Evolutionary conservation across 1,284 basidiomycete genomes (phyloP).

Genomic region (Marasmius tenuissimus): DNA sequence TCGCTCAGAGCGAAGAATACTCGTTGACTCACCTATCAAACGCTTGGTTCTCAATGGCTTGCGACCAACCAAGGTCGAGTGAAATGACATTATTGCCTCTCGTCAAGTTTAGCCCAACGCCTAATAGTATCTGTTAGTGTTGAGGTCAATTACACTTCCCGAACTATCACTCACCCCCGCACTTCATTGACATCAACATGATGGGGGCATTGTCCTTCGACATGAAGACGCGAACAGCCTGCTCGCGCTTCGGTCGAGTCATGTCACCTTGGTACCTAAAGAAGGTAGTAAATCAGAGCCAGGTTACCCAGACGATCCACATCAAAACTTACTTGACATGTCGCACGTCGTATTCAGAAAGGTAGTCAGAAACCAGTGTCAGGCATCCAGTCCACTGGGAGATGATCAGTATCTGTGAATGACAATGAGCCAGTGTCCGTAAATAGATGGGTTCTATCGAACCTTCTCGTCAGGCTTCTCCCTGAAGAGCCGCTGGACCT

Average conservation of each 20-base stretch:
- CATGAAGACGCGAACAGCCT: slow-evolving; percentile 56
- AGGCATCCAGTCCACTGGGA: slow-evolving; percentile 65
- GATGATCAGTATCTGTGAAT: slow-evolving; percentile 48
- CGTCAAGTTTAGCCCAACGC: slow-evolving; percentile 58
- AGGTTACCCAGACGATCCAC: not conserved
- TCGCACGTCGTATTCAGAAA: slow-evolving; percentile 44
- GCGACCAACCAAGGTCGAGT: slow-evolving; percentile 61
- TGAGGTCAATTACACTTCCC: not conserved
- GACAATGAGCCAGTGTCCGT: not conserved
- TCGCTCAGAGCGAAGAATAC: not conserved
- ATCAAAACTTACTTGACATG: slow-evolving; percentile 49
- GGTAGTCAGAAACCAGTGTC: slow-evolving; percentile 53
- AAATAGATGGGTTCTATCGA: not conserved
- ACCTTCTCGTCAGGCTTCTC: slow-evolving; percentile 61
- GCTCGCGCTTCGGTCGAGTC: slow-evolving; percentile 47
- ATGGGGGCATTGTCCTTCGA: slow-evolving; percentile 50
- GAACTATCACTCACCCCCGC: slow-evolving; percentile 42
- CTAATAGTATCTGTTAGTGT: slow-evolving; percentile 17
- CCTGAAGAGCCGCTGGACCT: slow-evolving; percentile 36
- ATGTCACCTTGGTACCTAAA: slow-evolving; percentile 63
- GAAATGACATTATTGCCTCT: slow-evolving; percentile 64
- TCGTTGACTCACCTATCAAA: slow-evolving; percentile 37
- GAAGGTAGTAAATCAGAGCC: too few species aligned
- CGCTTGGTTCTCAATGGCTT: slow-evolving; percentile 55
- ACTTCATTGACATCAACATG: slow-evolving; percentile 63